Evolutionary conservation across 1,139 yeast species (phyloP).

Genomic region (Diutina mesorugosa): DNA sequence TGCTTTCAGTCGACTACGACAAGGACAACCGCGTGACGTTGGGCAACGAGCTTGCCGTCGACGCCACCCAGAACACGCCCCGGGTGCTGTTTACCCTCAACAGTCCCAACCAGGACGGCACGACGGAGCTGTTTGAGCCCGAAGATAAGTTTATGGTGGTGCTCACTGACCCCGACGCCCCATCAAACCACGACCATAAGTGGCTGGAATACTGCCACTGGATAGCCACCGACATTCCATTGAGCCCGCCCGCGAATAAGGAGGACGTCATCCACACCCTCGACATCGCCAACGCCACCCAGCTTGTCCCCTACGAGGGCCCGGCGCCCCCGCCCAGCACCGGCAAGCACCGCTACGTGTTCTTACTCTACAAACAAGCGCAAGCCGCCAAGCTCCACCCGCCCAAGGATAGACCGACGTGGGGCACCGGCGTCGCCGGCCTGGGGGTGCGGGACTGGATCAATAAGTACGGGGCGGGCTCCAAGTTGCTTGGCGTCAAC

Average conservation of each 20-base stretch:
- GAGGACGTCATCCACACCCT: not conserved
- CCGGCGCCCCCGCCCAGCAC: slow-evolving; percentile 82
- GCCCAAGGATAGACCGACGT: slow-evolving; percentile 54
- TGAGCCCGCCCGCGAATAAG: slow-evolving; percentile 2
- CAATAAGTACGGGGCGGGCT: slow-evolving; percentile 44
- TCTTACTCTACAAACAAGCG: slow-evolving; percentile 57
- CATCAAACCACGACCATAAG: slow-evolving; percentile 64
- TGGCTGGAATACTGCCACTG: slow-evolving; percentile 87
- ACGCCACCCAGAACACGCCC: slow-evolving; percentile 56
- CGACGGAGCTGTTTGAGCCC: slow-evolving; percentile 11
- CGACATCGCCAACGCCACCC: not conserved
- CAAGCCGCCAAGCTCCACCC: slow-evolving; percentile 18
- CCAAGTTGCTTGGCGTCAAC: slow-evolving; percentile 60
- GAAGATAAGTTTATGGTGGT: slow-evolving; percentile 55
- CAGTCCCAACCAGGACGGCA: slow-evolving; percentile 23
- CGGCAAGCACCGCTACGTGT: slow-evolving; percentile 74
- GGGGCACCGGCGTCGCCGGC: slow-evolving; percentile 77
- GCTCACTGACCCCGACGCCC: slow-evolving; percentile 91
- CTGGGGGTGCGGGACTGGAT: slow-evolving; percentile 68
- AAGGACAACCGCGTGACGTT: slow-evolving; percentile 54
- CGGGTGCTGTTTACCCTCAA: slow-evolving; percentile 54
- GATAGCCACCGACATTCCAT: slow-evolving; percentile 49
- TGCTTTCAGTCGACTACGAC: slow-evolving; percentile 34
- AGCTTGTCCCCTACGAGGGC: slow-evolving; percentile 39
- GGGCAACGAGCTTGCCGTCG: slow-evolving; percentile 61